Evolutionary conservation across 2,329 filamentous ascomycete species (phyloP), one percentile per base, ranked within the genome.

Genomic region (Epichloe sibirici): DNA sequence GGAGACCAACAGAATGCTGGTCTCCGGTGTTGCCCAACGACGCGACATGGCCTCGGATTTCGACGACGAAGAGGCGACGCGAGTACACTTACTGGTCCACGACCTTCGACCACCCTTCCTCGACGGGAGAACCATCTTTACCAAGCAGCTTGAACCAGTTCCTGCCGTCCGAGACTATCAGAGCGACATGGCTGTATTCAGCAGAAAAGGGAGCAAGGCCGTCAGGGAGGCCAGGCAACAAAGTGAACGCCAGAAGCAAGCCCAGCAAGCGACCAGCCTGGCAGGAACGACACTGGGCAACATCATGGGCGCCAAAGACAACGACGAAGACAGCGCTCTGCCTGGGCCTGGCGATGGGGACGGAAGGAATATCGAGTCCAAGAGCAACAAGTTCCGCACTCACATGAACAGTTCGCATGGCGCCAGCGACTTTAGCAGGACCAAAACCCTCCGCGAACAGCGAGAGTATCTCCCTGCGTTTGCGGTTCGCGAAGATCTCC

Each of bases 151-250:
- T 23, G 93, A 98, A 54, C 94, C 93, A 0, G 87, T 98, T 1
- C 89, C 91, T 0, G 94, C 93, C 0, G 88, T 98, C 13, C 81
- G 86, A 50, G 93, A 98, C 66, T 84, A 87, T 28, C 91, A 97
- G 69, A 98, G 94, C 65, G 93, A 98, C 64, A 95, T 98, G 93
- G 93, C 93, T 1, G 90, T 98, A 1, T 97, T 97, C 62, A 95
- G 90, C 70, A 81, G 91, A 44, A 96, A 96, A 66, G 93, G 93
- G 1, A 97, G 91, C 65, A 86, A 83, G 61, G 90, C 96, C 2
- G 93, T 98, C 12, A 88, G 86, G 62, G 93, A 98, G 61, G 84
- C 86, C 60, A 78, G 94, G 43, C 90, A 95, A 68, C 90, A 95
- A 67, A 86, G 90, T 57, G 93, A 98, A 66, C 81, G 93, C 43